Percentiles rank a stretch among this genome's conserved stretches.
Evolutionary conservation across 768 basidiomycete species (phyloP).

Genomic region (Macrolepiota dolichaula): DNA sequence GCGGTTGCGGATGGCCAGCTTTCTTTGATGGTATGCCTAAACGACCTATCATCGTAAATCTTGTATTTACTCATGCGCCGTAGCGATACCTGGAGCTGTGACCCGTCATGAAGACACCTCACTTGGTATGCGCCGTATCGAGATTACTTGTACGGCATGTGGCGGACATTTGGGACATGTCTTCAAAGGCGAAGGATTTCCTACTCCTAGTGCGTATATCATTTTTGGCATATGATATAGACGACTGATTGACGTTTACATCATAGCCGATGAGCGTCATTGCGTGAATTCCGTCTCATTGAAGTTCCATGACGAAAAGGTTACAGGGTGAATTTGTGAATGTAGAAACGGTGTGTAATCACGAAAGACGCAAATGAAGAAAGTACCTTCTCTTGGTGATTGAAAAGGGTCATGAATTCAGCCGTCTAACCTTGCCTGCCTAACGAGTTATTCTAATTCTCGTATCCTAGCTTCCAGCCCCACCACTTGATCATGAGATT

Average conservation of each 20-base stretch:
- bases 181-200: conserved; percentile 88
- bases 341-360: not conserved
- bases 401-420: too few species aligned
- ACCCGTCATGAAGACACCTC: conserved; percentile 68
- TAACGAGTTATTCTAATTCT: not conserved
- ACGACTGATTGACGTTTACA: not conserved
- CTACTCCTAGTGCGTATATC: conserved; percentile 57
- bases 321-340: conserved; percentile 7
- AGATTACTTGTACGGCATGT: conserved; percentile 88
- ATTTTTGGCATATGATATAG: not conserved
- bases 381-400: too few species aligned
- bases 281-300: conserved; percentile 90
- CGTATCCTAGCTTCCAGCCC: not conserved
- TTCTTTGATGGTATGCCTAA: conserved; percentile 78
- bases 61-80: not conserved
- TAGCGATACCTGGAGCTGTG: conserved; percentile 90
- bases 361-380: not conserved
- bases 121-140: conserved; percentile 67
- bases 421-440: not conserved
- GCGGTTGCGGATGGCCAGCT: conserved; percentile 96
- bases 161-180: conserved; percentile 95
- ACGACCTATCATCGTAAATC: not conserved
- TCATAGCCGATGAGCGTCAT: conserved; percentile 74
- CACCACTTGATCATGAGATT: too few species aligned
- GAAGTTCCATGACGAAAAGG: conserved; percentile 59